Evolutionary conservation across 176 grass and related monocot species (phyloP).

Genomic region (Ensete ventricosum): DNA sequence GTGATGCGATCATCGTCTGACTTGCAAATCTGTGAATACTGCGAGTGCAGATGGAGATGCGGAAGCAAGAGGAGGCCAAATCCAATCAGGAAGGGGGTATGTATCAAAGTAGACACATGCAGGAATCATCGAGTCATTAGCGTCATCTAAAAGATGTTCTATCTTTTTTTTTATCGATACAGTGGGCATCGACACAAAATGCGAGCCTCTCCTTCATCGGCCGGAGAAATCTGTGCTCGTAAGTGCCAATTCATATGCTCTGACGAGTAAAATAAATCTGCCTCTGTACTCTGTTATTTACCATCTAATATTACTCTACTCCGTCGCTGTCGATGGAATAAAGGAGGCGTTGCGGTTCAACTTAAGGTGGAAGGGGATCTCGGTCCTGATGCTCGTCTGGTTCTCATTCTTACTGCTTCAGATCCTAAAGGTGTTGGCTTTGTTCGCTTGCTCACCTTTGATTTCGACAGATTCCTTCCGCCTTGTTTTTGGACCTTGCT

Average conservation of each 20-base stretch:
- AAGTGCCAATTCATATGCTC: constrained; percentile 10
- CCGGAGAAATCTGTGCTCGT: constrained; percentile 55
- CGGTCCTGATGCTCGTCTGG: constrained; percentile 61
- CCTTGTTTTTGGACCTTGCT: constrained; percentile 7
- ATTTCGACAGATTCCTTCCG: not conserved
- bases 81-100: constrained; percentile 19
- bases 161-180: constrained; percentile 25
- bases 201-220: constrained; percentile 48
- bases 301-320: not conserved
- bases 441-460: not conserved
- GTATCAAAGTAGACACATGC: not conserved
- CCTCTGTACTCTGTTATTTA: not conserved
- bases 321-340: not conserved
- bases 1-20: not conserved
- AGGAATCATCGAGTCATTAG: not conserved
- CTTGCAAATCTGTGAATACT: not conserved
- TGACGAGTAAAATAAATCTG: no score
- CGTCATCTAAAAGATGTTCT: not conserved
- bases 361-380: constrained; percentile 72
- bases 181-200: constrained; percentile 48
- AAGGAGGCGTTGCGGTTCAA: constrained; percentile 79
- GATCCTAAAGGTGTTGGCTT: constrained; percentile 54
- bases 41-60: constrained; percentile 50
- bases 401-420: constrained; percentile 66
- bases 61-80: constrained; percentile 39